These are phyloP conservation scores for Mikania micrantha DNA, from an alignment of 129 eudicot genomes.

Conservation along the genomic window DNA sequence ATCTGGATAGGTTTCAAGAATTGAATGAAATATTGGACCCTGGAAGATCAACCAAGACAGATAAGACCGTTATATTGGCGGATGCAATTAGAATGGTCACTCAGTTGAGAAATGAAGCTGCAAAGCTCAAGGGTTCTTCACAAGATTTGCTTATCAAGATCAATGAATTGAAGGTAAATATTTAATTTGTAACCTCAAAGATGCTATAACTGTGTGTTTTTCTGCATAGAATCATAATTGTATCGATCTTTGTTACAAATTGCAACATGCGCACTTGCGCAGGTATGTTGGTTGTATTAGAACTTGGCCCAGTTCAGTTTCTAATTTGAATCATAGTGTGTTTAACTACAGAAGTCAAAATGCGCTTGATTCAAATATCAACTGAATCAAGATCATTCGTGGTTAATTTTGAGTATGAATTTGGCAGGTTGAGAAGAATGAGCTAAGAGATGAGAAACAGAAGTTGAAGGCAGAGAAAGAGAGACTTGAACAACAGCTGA, in stretches of 20 bases:
- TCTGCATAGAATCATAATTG: not conserved
- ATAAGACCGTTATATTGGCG: conserved; percentile 56
- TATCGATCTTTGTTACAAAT: not conserved
- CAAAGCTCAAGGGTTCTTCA: conserved; percentile 45
- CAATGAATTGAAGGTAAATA: conserved; percentile 60
- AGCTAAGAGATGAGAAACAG: conserved; percentile 66
- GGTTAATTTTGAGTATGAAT: not conserved
- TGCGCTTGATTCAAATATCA: not conserved
- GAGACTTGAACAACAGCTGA: conserved; percentile 54
- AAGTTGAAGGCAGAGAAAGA: conserved; percentile 65
- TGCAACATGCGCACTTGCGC: not conserved
- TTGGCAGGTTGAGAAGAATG: conserved; percentile 68
- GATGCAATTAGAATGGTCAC: conserved; percentile 63
- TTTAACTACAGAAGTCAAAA: not conserved
- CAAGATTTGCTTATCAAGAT: conserved; percentile 45
- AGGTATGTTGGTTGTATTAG: not conserved
- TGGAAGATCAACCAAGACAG: conserved; percentile 61
- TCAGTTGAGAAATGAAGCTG: conserved; percentile 59
- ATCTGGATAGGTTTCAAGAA: conserved; percentile 61
- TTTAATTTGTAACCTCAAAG: not conserved
- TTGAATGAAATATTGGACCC: conserved; percentile 59
- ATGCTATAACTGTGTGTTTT: not conserved
- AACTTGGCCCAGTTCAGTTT: not conserved
- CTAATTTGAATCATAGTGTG: not conserved
- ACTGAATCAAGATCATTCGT: not conserved